A percentile compares a stretch with the other conserved stretches of the same genome.
phyloP scores from a whole-genome alignment of 2,329 filamentous ascomycete genomes.

The Aureobasidium subglaciale region DNA sequence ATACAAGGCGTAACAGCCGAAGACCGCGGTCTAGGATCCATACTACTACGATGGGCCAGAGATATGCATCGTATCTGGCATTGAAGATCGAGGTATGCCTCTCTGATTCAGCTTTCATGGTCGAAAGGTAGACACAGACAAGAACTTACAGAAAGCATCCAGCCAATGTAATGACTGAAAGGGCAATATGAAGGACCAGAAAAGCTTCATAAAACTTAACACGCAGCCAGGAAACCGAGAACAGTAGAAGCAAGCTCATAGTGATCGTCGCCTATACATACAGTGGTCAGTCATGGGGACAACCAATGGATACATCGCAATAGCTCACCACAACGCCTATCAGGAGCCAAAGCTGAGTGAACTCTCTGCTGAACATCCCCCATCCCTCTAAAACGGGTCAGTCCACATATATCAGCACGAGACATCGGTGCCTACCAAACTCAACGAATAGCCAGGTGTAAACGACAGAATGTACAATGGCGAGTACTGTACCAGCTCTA shows the following conservation, averaged over 20 bases:
- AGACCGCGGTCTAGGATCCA: constrained; percentile 46
- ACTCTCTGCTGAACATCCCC: not conserved
- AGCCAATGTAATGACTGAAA: constrained; percentile 45
- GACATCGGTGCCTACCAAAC: constrained; percentile 23
- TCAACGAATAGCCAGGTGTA: constrained; percentile 37
- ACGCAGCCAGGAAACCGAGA: constrained; percentile 48
- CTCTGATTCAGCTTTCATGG: constrained; percentile 21
- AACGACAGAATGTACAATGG: constrained; percentile 54
- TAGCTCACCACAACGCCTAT: constrained; percentile 3
- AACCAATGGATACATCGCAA: not conserved
- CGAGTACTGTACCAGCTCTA: constrained; percentile 54
- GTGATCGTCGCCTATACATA: constrained; percentile 28
- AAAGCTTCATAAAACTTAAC: constrained; percentile 49
- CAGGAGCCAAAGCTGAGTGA: constrained; percentile 2
- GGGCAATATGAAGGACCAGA: constrained; percentile 43
- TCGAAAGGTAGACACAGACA: constrained; percentile 18
- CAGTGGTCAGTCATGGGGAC: not conserved
- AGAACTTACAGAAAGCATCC: constrained; percentile 47
- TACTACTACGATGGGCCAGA: constrained; percentile 44
- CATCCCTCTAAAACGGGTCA: not conserved
- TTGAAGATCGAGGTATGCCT: constrained; percentile 49
- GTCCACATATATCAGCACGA: constrained; percentile 15
- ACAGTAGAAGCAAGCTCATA: constrained; percentile 41
- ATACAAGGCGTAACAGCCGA: constrained; percentile 38
- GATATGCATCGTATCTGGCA: constrained; percentile 42